Base-by-base conservation (phyloP, 768 basidiomycete genomes). In the Cyclocybe aegerita region DNA sequence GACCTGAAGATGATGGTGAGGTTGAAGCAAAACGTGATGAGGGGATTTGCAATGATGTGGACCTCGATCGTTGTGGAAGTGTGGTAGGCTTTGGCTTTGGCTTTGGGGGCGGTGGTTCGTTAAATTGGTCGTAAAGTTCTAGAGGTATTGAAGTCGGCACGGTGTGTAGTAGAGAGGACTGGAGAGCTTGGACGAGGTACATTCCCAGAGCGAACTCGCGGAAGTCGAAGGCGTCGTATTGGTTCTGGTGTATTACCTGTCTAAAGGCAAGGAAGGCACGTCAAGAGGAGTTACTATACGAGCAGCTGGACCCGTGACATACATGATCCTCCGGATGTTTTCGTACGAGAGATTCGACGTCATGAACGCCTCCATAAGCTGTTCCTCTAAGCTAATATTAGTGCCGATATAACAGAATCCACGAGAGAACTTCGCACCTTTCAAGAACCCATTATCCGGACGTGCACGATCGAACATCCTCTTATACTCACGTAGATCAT, bases 141-240 rank as follows among this genome's bases (percentile, higher is more conserved):
- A 52, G 51, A 4, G 73, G 70, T 31, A 71, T 64, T 7, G 63
- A 56, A 2, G 57, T 29, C 1, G 72, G 74, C 5, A 76, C 58
- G 1, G 59, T 51, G 16, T 57, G 55, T 1, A 74, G 62, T 32
- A 64, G 61, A 44, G 70, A 72, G 4, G 65, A 61, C 56, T 66
- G 65, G 11, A 70, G 49, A n/a, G 65, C 65, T 34, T 71, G 65
- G 36, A 89, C 81, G 49, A 87, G 77, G 63, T 82, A 83, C 80
- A 86, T 82, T 34, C 81, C 87, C 51, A 90, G 69, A 33, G 81
- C 79, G 63, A 91, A 91, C 52, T 89, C 86, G 29, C 77, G 66
- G 7, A 77, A 70, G 57, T 88, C 85, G 9, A 91, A 77, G 3
- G 75, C 69, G 5, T 85, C 86, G 33, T 81, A 72, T 32, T 74